Base-by-base conservation (phyloP, 257 asterid species). In the Lithospermum erythrorhizon region DNA sequence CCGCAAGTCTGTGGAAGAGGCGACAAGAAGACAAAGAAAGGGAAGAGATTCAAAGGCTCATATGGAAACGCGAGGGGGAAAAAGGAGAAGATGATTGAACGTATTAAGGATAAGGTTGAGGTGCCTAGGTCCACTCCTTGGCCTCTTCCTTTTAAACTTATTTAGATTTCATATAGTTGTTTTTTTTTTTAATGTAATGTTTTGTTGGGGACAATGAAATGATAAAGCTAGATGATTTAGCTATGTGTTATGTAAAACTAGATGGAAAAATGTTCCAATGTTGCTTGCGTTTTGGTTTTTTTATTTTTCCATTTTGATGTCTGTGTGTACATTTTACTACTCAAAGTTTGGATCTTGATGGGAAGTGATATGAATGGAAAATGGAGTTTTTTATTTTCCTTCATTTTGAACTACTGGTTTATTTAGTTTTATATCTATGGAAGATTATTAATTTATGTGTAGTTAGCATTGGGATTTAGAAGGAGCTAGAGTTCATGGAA, bases 111-210 rank as follows among this genome's bases (percentile, higher is more conserved):
- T 70, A 84, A 75, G 75, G 65, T 81, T 47, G 94, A 84, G 79
- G 87, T 89, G 13, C 90, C 96, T 61, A 83, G 88, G 83, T 86
- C 98, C 65, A 84, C 97, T 65, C 95, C 95, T 24, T 86, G 95
- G 97, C 98, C 97, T 73, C 82, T 89, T 11, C 87, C 97, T 73
- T 86, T 91, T 84, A 91, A 84, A 73, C 87, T 86, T 78, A 78
- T 82, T 53, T 86, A 57, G 65, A 3, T 27, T 27, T 27, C n/a
- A 19, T 61, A n/a, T 23, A 4, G 21, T 2, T 15, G 14, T 35
- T 19, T 60, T 3, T 60, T 5, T 10, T 20, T 20, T 21, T 61
- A 18, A 5, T 58, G 48, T 37, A 37, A 37, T 9, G 41, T 6
- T 32, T 32, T 24, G 27, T 24, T 2, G 27, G 4, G 2, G 27